Evolutionary conservation across 805 yeast genomes (phyloP).

Genomic region (Zygoascus biomembranicola): DNA sequence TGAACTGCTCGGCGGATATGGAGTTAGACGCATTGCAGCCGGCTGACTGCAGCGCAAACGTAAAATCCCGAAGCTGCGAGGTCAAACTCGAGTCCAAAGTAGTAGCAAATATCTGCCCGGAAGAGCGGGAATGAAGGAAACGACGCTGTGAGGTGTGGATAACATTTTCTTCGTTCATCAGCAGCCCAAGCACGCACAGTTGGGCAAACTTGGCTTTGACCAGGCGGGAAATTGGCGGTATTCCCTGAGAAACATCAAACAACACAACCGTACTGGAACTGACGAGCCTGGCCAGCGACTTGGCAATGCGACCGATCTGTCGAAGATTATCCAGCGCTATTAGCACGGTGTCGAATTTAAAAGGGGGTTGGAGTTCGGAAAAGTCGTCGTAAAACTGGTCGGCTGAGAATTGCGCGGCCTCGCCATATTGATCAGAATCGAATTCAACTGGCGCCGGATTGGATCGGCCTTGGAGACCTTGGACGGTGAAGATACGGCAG

Average conservation of each 20-base stretch:
- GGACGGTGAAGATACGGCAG: conserved; percentile 4
- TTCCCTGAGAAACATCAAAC: conserved; percentile 2
- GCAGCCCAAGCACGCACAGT: not conserved
- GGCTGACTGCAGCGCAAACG: conserved; percentile 14
- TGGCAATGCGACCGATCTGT: conserved; percentile 3
- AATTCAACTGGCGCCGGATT: not conserved
- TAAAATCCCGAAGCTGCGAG: conserved; percentile 8
- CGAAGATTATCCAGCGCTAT: conserved; percentile 3
- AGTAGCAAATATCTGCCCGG: not conserved
- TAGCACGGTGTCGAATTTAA: conserved; percentile 5
- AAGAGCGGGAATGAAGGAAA: not conserved
- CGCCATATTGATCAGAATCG: conserved; percentile 13
- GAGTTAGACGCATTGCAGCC: conserved; percentile 16
- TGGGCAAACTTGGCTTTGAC: conserved; percentile 1
- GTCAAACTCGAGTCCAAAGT: not conserved
- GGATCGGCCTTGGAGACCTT: not conserved
- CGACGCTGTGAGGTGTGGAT: not conserved
- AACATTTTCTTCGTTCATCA: conserved; percentile 3
- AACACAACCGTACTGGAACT: not conserved
- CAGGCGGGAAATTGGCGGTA: conserved; percentile 1
- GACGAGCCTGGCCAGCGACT: not conserved
- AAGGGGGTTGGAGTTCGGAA: not conserved
- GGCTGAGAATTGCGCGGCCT: conserved; percentile 11
- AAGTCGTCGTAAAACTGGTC: conserved; percentile 7
- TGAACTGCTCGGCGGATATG: conserved; percentile 4